Evolutionary conservation across 305 asterid genomes (phyloP).

Genomic region (Solanum hybrid): DNA sequence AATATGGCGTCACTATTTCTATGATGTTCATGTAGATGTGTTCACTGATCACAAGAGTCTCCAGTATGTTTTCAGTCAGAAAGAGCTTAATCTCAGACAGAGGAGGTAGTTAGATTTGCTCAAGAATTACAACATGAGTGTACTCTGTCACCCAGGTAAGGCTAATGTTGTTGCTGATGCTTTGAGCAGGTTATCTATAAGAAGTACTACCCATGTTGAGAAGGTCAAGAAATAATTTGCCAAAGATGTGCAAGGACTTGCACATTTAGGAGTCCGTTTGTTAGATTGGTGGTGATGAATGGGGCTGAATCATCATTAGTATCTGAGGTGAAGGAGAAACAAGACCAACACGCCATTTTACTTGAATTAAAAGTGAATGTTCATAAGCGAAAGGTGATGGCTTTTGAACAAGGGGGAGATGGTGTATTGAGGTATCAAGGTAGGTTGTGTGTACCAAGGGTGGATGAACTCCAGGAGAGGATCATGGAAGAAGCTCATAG

Average conservation of each 20-base stretch:
- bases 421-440: background rate
- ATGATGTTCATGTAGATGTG: background rate
- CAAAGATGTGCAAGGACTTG: background rate
- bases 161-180: background rate
- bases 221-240: background rate
- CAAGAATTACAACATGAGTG: background rate
- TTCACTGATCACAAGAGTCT: background rate
- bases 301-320: background rate
- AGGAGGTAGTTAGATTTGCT: background rate
- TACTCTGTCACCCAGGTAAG: background rate
- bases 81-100: background rate
- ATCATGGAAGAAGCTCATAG: background rate
- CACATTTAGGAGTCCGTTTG: background rate
- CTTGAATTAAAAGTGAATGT: background rate
- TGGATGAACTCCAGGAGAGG: background rate
- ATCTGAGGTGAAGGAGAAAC: background rate
- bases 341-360: background rate
- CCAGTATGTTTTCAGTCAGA: too few species aligned
- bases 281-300: too few species aligned
- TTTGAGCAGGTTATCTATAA: background rate
- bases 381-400: background rate
- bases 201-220: background rate
- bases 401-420: background rate
- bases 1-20: background rate
- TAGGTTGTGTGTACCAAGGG: background rate